Base-by-base conservation (phyloP, 1,284 basidiomycete species). In the Melampsora americana region DNA sequence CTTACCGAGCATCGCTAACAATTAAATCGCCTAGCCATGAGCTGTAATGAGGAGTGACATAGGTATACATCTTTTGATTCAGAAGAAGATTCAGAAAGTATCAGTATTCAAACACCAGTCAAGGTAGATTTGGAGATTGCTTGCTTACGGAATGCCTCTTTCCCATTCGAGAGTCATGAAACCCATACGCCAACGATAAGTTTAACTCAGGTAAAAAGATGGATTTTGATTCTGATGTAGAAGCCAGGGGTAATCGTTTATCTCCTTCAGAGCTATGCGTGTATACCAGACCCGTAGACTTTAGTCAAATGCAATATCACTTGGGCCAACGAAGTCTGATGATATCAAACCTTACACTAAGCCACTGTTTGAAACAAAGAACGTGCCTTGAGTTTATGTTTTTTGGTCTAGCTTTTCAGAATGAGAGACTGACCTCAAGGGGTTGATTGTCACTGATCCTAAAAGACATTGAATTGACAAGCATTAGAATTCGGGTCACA, bases 131-230 rank as follows among this genome's bases (percentile, higher is more conserved):
- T 9, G 39, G 14, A 9, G 23, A 59, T 11, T 1, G 50, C 69
- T 11, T 1, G 50, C 69, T 61, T 32, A 72, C 69, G 28, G 69
- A 46, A 42, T 72, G 69, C 14, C 61, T 35, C 50, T 65, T 65
- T 32, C 69, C 69, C 69, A 72, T 72, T 50, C 61, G 26, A 48
- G 69, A 72, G 50, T 72, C 69, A 32, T 72, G 69, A 39, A 72
- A 72, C 18, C 69, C 69, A 30, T 72, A 72, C 2, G 69, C 48
- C 18, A 72, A 39, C 18, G 69, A 30, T 18, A 72, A 32, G 28
- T 65, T 46, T 9, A 44, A 44, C n/a, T 72, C 39, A 23, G 69
- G 44, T n/a, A 64, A 28, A 18, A 72, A 64, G 44, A 72, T 46
- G 2, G 69, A 64, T 65, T 72, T 72, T 30, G 69, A 64, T 39